These are phyloP conservation scores for Cyclotella choctawhatcheeana DNA, from an alignment of 108 stramenopile species.

Conservation along the genomic window DNA sequence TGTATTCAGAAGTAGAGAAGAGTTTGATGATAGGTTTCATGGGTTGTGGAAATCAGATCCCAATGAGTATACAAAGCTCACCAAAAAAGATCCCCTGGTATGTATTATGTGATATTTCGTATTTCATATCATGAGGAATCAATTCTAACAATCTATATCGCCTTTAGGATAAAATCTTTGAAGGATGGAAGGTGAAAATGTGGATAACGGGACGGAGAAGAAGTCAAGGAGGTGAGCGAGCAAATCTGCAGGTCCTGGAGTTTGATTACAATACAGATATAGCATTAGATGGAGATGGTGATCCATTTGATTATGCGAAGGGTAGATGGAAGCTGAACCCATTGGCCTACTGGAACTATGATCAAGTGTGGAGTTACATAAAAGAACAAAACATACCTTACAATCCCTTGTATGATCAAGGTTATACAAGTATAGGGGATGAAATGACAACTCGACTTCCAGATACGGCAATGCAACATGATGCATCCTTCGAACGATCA, in stretches of 20 bases:
- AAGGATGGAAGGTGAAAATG: conserved; percentile 35
- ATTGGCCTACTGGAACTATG: conserved; percentile 53
- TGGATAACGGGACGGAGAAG: conserved; percentile 62
- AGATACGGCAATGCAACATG: background rate
- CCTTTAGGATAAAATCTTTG: conserved; percentile 30
- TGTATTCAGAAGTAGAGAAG: conserved; percentile 2
- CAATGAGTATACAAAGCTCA: conserved; percentile 39
- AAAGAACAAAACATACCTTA: conserved; percentile 44
- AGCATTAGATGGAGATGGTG: conserved; percentile 1
- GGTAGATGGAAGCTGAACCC: conserved; percentile 53
- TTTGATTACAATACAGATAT: conserved; percentile 15
- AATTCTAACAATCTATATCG: too few relatives aligned
- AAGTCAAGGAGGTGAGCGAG: conserved; percentile 51
- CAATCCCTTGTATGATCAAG: conserved; percentile 49
- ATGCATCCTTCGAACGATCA: conserved; percentile 43
- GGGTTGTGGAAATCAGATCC: conserved; percentile 47
- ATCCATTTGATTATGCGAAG: conserved; percentile 12
- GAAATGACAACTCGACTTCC: conserved; percentile 46
- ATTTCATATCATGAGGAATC: too few relatives aligned
- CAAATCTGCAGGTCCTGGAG: conserved; percentile 39
- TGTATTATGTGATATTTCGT: too few relatives aligned
- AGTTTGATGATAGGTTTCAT: conserved; percentile 42
- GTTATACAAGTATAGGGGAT: conserved; percentile 57
- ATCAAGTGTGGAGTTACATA: conserved; percentile 56
- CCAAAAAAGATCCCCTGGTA: conserved; percentile 55